A percentile compares a stretch with the other conserved stretches of the same genome.
Conservation (phyloP, 2,329 filamentous ascomycete species). For the Fusarium oxysporum region DNA sequence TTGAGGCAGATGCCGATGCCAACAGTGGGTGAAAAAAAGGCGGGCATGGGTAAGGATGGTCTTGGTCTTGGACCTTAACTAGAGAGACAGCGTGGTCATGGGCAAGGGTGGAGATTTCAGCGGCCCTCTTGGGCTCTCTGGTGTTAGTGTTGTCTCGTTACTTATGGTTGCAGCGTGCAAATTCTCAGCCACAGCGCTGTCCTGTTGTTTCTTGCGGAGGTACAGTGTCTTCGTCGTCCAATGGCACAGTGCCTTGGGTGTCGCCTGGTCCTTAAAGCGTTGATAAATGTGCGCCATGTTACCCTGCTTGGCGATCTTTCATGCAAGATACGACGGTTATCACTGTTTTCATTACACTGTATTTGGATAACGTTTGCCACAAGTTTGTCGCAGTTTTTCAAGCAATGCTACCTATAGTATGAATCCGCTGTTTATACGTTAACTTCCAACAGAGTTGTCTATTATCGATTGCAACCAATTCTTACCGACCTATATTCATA, state of each 20-base stretch:
- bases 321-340: conserved; percentile 1
- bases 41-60: conserved; percentile 38
- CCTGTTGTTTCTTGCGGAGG: neutral
- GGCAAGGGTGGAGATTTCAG: conserved; percentile 18
- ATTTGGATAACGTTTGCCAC: conserved; percentile 10
- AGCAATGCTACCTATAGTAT: neutral
- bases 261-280: conserved; percentile 3
- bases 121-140: neutral
- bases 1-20: conserved; percentile 42
- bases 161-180: conserved; percentile 17
- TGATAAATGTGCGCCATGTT: conserved; percentile 4
- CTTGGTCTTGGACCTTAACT: conserved; percentile 28
- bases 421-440: neutral
- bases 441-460: neutral
- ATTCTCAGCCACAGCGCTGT: conserved; percentile 22
- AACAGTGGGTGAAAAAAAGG: conserved; percentile 44
- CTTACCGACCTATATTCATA: neutral
- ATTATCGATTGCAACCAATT: neutral
- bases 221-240: neutral
- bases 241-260: conserved; percentile 2
- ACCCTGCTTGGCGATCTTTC: neutral
- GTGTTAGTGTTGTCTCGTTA: conserved; percentile 4
- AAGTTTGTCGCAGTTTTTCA: neutral
- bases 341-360: conserved; percentile 26
- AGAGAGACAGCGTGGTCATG: conserved; percentile 28